Evolutionary conservation across 371 early-diverging fungal genomes (phyloP).

Genomic region (Rhizomucor pusillus): DNA sequence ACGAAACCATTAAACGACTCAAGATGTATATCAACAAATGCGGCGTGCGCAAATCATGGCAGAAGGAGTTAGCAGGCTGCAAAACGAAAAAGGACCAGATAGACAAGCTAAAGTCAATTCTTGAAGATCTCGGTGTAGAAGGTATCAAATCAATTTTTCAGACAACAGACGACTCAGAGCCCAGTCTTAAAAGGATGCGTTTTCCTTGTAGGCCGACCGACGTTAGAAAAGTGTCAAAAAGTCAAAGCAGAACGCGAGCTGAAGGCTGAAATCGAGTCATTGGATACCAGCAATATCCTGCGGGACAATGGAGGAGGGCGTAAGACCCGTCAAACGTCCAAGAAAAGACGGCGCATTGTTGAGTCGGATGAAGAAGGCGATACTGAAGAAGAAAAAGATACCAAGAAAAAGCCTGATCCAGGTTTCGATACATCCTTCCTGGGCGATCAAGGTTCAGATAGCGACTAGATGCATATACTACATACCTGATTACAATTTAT

Average conservation of each 20-base stretch:
- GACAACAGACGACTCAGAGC: no score
- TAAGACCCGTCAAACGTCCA: conserved; percentile 6
- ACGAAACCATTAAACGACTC: conserved; percentile 40
- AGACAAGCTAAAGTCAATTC: conserved; percentile 8
- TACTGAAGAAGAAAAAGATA: conserved; percentile 16
- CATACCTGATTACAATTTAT: conserved; percentile 3
- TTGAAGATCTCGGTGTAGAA: conserved; percentile 16
- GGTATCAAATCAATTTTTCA: conserved; percentile 13
- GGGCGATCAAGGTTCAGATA: conserved; percentile 30
- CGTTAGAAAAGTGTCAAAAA: conserved; percentile 41
- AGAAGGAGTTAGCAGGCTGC: conserved; percentile 27
- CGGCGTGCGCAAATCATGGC: conserved; percentile 47
- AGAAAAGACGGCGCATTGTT: conserved; percentile 12
- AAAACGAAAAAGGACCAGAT: conserved; percentile 13
- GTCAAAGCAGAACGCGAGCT: conserved; percentile 40
- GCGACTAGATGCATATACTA: no score
- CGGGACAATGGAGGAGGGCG: conserved; percentile 9
- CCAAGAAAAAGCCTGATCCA: conserved; percentile 5
- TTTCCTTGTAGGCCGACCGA: conserved; percentile 25
- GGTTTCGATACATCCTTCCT: conserved; percentile 28
- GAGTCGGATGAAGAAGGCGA: conserved; percentile 20
- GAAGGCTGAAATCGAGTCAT: conserved; percentile 33
- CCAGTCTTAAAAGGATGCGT: no score
- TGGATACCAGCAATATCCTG: conserved; percentile 35
- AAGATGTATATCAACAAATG: conserved; percentile 41